Conservation (phyloP, 306 rosid genomes). For the Acacia acuminata region DNA sequence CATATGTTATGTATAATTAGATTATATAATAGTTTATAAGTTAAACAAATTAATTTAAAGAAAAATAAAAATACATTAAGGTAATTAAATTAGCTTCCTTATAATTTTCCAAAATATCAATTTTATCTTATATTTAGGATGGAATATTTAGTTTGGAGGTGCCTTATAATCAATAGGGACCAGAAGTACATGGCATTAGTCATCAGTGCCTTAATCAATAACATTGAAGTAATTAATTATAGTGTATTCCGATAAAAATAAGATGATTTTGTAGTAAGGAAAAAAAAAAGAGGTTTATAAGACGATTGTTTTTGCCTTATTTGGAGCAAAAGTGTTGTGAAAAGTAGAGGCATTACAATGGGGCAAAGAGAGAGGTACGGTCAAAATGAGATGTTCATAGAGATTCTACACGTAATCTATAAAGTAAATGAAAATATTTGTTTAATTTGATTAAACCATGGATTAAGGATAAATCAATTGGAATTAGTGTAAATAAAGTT, state of each 20-base stretch:
- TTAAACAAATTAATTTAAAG: too few relatives aligned
- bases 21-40: too few relatives aligned
- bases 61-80: too few relatives aligned
- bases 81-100: too few relatives aligned
- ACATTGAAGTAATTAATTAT: not conserved
- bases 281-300: not conserved
- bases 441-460: not conserved
- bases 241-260: not conserved
- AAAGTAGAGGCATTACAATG: constrained; percentile 36
- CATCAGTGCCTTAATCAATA: not conserved
- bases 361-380: constrained; percentile 5
- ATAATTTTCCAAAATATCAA: too few relatives aligned
- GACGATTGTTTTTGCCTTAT: not conserved
- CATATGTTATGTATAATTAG: too few relatives aligned
- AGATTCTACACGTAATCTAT: not conserved
- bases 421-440: not conserved
- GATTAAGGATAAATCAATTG: not conserved
- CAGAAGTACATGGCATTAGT: not conserved
- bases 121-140: too few relatives aligned
- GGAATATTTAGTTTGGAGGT: too few relatives aligned
- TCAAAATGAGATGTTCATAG: not conserved
- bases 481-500: not conserved
- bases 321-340: not conserved
- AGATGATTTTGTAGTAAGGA: not conserved
- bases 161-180: too few relatives aligned